Base-by-base conservation (phyloP, 2,329 filamentous ascomycete genomes). In the Bisporella sp. region DNA sequence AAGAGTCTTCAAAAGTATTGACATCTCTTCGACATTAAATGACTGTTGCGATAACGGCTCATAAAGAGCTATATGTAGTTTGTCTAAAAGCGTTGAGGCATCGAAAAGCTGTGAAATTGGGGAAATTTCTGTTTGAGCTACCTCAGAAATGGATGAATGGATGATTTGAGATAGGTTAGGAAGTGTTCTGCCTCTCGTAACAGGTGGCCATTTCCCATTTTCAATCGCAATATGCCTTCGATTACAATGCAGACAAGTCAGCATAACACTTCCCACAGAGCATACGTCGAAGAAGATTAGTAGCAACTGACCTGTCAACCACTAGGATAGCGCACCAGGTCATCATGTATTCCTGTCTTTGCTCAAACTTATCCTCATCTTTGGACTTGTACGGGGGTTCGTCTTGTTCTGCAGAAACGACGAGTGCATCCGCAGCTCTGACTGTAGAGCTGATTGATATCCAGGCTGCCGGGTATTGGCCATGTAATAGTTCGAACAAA, bases 401-500 rank as follows among this genome's bases (percentile, higher is more conserved):
- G 45, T 57, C 45, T 49, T 12, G 12, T 12, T 42, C 47, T 51
- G 47, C 41, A n/a, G 47, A 37, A 41, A 52, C 45, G 39, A 28
- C 45, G 45, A 59, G 50, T 41, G 55, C 54, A 46, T 59, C 54
- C 28, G 52, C 45, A 31, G 55, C 54, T 51, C 54, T 52, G 33
- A 55, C 43, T 37, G 51, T 51, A n/a, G 50, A 46, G 39, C 50
- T 55, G 48, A 57, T 57, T 8, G 55, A 57, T 6, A 56, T 51
- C 50, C 54, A 57, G 44, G 57, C 55, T 39, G 57, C 54, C 7
- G 50, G 52, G 29, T 59, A 53, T 31, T 54, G 52, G 37, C 57
- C 57, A 52, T 59, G 57, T 33, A 46, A 45, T 30, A 54, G 48
- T 49, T 59, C 57, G 41, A 59, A 59, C 41, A 57, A 50, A 12